These are phyloP conservation scores for Albifimbria verrucaria DNA, from an alignment of 2,329 filamentous ascomycete species.

Conservation along the genomic window DNA sequence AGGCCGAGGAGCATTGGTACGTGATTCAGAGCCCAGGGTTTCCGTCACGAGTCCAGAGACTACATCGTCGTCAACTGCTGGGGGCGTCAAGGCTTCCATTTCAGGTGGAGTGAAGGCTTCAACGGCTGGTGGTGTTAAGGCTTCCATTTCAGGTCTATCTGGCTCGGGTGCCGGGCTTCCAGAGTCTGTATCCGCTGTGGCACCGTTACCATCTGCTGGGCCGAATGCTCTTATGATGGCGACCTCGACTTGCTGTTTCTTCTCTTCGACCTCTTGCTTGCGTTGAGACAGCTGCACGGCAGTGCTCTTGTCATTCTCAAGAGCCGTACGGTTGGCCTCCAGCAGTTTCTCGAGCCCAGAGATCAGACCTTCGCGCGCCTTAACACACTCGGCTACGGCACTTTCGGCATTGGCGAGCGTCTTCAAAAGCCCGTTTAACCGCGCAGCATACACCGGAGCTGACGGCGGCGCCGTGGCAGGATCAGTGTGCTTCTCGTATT, in stretches of 20 bases:
- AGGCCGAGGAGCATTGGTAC: slow-evolving; percentile 35
- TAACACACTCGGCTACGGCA: slow-evolving; percentile 85
- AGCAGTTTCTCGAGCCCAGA: slow-evolving; percentile 79
- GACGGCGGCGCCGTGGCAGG: slow-evolving; percentile 67
- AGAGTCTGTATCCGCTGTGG: slow-evolving; percentile 44
- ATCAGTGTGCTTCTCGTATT: slow-evolving; percentile 81
- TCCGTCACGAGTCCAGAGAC: no score
- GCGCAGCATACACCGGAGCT: slow-evolving; percentile 86
- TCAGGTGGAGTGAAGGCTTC: slow-evolving; percentile 29
- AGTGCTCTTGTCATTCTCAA: slow-evolving; percentile 67
- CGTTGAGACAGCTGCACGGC: slow-evolving; percentile 62
- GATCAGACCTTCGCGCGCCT: slow-evolving; percentile 75
- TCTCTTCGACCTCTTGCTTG: slow-evolving; percentile 70
- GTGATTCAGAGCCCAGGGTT: no score
- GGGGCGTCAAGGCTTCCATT: slow-evolving; percentile 19
- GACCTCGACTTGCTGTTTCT: slow-evolving; percentile 86
- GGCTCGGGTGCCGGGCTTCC: slow-evolving; percentile 53
- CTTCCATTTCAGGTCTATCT: slow-evolving; percentile 78
- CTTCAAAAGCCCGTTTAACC: slow-evolving; percentile 85
- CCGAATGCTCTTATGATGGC: slow-evolving; percentile 83
- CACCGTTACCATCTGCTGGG: slow-evolving; percentile 50
- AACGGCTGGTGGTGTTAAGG: slow-evolving; percentile 75
- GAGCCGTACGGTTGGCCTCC: slow-evolving; percentile 64
- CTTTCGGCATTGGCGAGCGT: slow-evolving; percentile 83
- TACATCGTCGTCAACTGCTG: slow-evolving; percentile 17